phyloP scores from a whole-genome alignment of 202 grass and related monocot species.

The Elaeis oleifera region DNA sequence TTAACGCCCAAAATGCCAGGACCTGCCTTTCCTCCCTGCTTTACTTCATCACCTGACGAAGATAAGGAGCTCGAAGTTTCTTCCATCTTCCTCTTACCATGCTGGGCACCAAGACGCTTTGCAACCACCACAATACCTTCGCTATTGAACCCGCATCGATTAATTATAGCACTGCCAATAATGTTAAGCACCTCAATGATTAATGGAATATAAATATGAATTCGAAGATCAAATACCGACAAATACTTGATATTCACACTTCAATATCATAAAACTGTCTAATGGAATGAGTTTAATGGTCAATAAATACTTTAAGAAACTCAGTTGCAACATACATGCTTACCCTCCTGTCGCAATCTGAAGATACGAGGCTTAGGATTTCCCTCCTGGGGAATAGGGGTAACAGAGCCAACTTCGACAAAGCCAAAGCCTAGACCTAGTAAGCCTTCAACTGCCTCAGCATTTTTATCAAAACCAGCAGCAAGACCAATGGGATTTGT shows the following conservation, averaged over 20 bases:
- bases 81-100: conserved; percentile 99
- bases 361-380: conserved; percentile 94
- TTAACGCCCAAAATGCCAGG: conserved; percentile 95
- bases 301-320: neutral
- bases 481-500: conserved; percentile 86
- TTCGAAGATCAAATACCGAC: no score
- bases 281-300: no score
- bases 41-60: conserved; percentile 38
- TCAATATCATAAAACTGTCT: no score
- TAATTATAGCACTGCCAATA: conserved; percentile 65
- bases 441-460: conserved; percentile 82
- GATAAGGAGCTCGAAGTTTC: conserved; percentile 52
- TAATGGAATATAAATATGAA: neutral
- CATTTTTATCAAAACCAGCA: conserved; percentile 98
- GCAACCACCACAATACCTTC: conserved; percentile 91
- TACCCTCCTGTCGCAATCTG: conserved; percentile 75
- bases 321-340: conserved; percentile 17
- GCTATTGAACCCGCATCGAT: conserved; percentile 88
- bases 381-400: conserved; percentile 85
- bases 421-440: conserved; percentile 91
- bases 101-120: conserved; percentile 91
- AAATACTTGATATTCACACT: no score
- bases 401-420: conserved; percentile 97
- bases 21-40: conserved; percentile 91
- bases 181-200: conserved; percentile 12